Evolutionary conservation across 2,329 filamentous ascomycete genomes (phyloP).

Genomic region (Gaeumannomyces sp.): DNA sequence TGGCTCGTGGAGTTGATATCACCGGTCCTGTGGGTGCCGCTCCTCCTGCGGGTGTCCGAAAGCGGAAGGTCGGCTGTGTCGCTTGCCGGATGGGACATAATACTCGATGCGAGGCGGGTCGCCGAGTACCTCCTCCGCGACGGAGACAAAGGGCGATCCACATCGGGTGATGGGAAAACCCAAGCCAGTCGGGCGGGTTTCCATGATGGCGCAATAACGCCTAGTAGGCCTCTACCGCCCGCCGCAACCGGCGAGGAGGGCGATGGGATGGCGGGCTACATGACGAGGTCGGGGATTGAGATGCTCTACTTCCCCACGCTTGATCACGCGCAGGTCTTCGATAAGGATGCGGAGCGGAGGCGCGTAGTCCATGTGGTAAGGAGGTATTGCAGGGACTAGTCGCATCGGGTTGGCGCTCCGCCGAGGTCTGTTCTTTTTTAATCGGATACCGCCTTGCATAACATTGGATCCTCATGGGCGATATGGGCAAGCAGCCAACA

Average conservation of each 20-base stretch:
- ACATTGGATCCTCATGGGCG: neutral
- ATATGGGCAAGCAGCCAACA: neutral
- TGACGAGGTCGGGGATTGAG: constrained; percentile 38
- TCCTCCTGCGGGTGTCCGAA: constrained; percentile 11
- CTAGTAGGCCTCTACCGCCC: neutral
- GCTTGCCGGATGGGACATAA: constrained; percentile 55
- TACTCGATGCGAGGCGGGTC: constrained; percentile 55
- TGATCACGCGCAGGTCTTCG: constrained; percentile 60
- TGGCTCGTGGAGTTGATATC: neutral
- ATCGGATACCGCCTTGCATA: neutral
- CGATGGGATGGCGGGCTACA: constrained; percentile 4
- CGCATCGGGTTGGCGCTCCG: neutral
- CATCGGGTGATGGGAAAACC: neutral
- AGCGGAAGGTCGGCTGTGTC: constrained; percentile 47
- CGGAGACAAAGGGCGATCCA: constrained; percentile 16
- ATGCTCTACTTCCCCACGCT: constrained; percentile 54
- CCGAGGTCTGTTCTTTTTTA: neutral
- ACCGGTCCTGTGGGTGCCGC: neutral
- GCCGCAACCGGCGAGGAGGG: neutral
- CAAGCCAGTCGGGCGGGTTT: neutral
- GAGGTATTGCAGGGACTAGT: constrained; percentile 7
- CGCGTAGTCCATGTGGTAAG: constrained; percentile 6
- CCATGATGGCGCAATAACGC: neutral
- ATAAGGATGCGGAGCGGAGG: constrained; percentile 19
- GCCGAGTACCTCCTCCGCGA: constrained; percentile 47